Evolutionary conservation across 1,139 yeast genomes (phyloP), one percentile per base, ranked within the genome.

Genomic region (Sugiyamaella sp.): DNA sequence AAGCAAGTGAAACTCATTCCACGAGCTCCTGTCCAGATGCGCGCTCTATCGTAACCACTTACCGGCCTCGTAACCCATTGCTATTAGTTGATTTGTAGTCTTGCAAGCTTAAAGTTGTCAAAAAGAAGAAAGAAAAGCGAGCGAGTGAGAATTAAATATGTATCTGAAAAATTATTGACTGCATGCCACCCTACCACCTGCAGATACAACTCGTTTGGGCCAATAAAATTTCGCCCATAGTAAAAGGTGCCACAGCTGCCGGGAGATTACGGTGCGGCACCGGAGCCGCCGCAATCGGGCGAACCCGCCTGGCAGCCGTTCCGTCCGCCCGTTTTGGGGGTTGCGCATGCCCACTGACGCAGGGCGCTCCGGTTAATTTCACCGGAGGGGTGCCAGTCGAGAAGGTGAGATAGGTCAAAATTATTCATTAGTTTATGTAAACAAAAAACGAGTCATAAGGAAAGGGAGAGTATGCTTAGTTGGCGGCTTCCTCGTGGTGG

Each of bases 11-110:
- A 24, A 6, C 29, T 24, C 29, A 24, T 10, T 24, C 9, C 29
- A n/a, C n/a, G n/a, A n/a, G n/a, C n/a, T n/a, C n/a, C n/a, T n/a
- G n/a, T n/a, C n/a, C n/a, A n/a, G n/a, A n/a, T n/a, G n/a, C n/a
- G n/a, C n/a, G n/a, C n/a, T n/a, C 29, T 4, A 29, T 10, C 14
- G n/a, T 14, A 29, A 29, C 9, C 29, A 55, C 60, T 33, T 43
- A 57, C 60, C 60, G 32, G 43, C 55, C 21, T 54, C 21, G 49
- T 48, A 57, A 42, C 55, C 55, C 60, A 57, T 57, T 46, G 33
- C 54, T 27, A 40, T 22, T 46, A 29, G 21, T 46, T 38, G 29
- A 46, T 40, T 16, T 19, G 9, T 41, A 21, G 25, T 29, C 27
- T 20, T 48, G 19, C 16, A 43, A 43, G 32, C 24, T 33, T 35